Conservation (phyloP, 2,329 filamentous ascomycete species). For the Neocatenulostroma microsporum region DNA sequence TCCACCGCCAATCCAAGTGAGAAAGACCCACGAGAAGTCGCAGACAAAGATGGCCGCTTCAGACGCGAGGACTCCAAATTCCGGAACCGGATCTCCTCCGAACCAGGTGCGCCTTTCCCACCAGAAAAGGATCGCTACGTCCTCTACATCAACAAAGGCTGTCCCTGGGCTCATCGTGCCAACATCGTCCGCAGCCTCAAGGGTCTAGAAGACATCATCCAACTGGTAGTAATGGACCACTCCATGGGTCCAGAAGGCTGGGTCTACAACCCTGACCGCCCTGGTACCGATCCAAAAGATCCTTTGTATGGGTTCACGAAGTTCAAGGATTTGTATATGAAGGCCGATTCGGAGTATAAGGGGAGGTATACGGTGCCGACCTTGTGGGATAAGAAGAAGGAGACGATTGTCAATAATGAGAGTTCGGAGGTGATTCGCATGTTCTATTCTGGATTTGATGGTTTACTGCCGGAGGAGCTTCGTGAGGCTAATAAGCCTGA, state of each 20-base stretch:
- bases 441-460: constrained; percentile 73
- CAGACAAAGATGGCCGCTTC: constrained; percentile 45
- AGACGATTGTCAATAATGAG: constrained; percentile 79
- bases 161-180: constrained; percentile 54
- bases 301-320: constrained; percentile 59
- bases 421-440: constrained; percentile 86
- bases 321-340: constrained; percentile 66
- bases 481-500: constrained; percentile 46
- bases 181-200: constrained; percentile 45
- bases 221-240: constrained; percentile 39
- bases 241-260: constrained; percentile 50
- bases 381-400: constrained; percentile 60
- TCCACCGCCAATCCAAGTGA: constrained; percentile 2
- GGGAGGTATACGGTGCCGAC: constrained; percentile 78
- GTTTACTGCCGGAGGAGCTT: constrained; percentile 42
- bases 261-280: constrained; percentile 57
- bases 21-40: constrained; percentile 7
- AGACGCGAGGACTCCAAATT: constrained; percentile 48
- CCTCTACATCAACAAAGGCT: constrained; percentile 53
- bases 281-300: constrained; percentile 49
- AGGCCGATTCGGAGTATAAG: constrained; percentile 56
- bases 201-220: constrained; percentile 43
- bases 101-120: constrained; percentile 46
- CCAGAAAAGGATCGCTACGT: constrained; percentile 54
- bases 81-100: constrained; percentile 48